A percentile compares a stretch with the other conserved stretches of the same genome.
Evolutionary conservation across 257 asterid genomes (phyloP).

Genomic region (Lithospermum erythrorhizon): DNA sequence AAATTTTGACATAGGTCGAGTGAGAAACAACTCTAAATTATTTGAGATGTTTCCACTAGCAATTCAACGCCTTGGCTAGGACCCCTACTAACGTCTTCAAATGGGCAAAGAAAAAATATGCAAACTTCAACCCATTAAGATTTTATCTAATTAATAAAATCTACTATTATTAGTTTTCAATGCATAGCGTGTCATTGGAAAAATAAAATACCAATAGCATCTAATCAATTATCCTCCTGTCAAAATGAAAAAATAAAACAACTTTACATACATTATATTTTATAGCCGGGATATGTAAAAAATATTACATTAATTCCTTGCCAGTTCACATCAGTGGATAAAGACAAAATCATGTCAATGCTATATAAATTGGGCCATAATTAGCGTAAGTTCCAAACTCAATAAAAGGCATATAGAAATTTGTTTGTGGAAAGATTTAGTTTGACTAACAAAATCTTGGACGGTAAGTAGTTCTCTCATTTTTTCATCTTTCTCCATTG

Average conservation of each 20-base stretch:
- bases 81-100: neutral
- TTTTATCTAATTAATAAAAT: no score
- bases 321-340: constrained; percentile 42
- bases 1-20: neutral
- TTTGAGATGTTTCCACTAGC: neutral
- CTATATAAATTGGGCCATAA: neutral
- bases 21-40: neutral
- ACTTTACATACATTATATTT: no score
- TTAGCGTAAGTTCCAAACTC: neutral
- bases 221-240: no score
- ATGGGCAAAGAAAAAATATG: neutral
- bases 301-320: constrained; percentile 18
- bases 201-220: neutral
- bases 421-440: neutral
- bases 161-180: neutral
- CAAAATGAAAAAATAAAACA: no score
- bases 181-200: neutral
- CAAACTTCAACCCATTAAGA: neutral
- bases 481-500: neutral
- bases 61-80: neutral
- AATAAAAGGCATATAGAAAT: neutral
- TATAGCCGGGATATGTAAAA: neutral
- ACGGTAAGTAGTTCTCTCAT: neutral
- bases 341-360: neutral
- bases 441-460: neutral